phyloP scores from a whole-genome alignment of 495 filamentous ascomycete genomes.

The Clavariopsis aquatica region DNA sequence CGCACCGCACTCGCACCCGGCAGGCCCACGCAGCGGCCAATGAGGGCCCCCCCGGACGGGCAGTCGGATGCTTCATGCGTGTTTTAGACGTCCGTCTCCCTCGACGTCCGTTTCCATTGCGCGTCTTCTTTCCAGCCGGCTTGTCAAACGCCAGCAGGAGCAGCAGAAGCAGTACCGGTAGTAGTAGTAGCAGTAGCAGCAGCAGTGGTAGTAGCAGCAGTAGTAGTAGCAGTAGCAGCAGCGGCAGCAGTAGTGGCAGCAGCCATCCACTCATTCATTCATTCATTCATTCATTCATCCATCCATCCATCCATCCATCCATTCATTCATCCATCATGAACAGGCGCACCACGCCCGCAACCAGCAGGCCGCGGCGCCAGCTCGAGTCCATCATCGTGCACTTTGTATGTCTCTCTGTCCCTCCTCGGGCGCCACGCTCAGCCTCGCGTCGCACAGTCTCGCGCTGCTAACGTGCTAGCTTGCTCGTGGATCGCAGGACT shows the following conservation, averaged over 20 bases:
- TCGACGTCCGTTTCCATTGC: constrained; percentile 1
- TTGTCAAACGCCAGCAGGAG: neutral
- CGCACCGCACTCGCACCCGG: neutral
- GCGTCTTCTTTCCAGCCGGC: neutral
- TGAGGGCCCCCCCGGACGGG: neutral
- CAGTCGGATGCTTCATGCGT: constrained; percentile 15
- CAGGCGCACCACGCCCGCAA: too few species aligned
- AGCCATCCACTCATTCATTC: too few species aligned
- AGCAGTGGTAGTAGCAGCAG: too few species aligned
- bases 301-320: too few species aligned
- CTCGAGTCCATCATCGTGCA: constrained; percentile 76
- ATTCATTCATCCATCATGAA: too few species aligned
- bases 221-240: too few species aligned
- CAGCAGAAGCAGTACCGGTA: too few species aligned
- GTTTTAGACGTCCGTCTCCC: constrained; percentile 6
- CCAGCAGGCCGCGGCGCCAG: constrained; percentile 46
- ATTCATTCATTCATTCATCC: too few species aligned
- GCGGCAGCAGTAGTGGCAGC: too few species aligned
- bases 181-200: too few species aligned
- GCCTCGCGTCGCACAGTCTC: neutral
- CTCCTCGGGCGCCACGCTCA: neutral
- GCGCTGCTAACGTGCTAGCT: constrained; percentile 33
- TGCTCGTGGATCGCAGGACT: constrained; percentile 18
- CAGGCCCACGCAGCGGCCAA: neutral
- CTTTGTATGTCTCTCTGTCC: constrained; percentile 59